Conservation (phyloP, 163 green algal genomes). For the Trebouxia gelatinosa region DNA sequence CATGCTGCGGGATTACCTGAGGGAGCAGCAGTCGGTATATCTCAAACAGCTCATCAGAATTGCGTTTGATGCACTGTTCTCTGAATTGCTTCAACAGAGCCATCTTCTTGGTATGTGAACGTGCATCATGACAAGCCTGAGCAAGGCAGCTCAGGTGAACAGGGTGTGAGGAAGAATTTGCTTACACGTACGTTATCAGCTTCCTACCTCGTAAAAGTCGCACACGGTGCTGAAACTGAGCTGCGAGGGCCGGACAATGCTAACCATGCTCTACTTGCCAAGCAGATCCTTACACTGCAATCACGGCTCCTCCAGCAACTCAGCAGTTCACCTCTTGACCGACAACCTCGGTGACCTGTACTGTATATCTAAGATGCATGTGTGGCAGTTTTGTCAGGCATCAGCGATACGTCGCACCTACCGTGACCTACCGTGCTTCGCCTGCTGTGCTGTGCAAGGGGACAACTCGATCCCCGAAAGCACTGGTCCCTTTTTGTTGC, state of each 20-base stretch:
- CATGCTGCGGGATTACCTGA: too few relatives aligned
- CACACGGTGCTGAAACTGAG: conserved; percentile 18
- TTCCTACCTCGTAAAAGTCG: conserved; percentile 1
- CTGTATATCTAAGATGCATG: not conserved
- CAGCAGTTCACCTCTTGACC: not conserved
- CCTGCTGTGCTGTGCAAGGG: not conserved
- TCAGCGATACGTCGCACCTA: not conserved
- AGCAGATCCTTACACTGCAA: not conserved
- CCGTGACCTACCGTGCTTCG: not conserved
- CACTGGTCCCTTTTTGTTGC: too few relatives aligned
- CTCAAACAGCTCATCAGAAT: conserved; percentile 14
- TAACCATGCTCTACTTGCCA: too few relatives aligned
- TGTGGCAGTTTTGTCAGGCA: not conserved
- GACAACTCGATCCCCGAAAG: too few relatives aligned
- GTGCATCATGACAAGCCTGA: conserved; percentile 7
- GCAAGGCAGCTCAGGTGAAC: not conserved
- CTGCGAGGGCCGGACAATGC: conserved; percentile 19
- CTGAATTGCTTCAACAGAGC: not conserved
- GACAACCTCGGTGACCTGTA: not conserved
- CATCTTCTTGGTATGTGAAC: not conserved
- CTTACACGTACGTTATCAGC: too few relatives aligned
- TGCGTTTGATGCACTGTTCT: not conserved
- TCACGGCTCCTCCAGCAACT: not conserved
- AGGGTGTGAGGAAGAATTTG: too few relatives aligned
- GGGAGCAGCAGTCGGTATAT: conserved; percentile 21